Base-by-base conservation (phyloP, 306 rosid genomes). In the Mimosa bimucronata region DNA sequence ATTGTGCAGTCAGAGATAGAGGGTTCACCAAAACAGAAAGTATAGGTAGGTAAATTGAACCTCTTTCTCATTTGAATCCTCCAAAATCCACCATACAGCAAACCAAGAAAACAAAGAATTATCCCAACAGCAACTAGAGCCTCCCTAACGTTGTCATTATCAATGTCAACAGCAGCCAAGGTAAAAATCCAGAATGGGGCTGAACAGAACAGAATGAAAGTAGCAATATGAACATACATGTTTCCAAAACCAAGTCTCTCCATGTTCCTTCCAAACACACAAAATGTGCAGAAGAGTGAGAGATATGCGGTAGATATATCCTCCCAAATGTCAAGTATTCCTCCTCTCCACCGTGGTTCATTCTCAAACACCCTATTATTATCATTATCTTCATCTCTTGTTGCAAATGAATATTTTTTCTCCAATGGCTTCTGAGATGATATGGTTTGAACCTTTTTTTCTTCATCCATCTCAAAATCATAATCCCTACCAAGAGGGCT, bases 71-170 rank as follows among this genome's bases (percentile, higher is more conserved):
- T 96, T 82, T 86, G 98, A 79, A 96, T 96, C 91, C 99, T 91
- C 99, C 99, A 96, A 87, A 96, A 96, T 41, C 99, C 99, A 60
- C 99, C 99, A 48, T 96, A 96, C 21, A 96, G 92, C 77, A 93
- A 76, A 72, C 99, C 99, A 74, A 96, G 83, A 28, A 84, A 75
- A 77, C 99, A 96, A 8, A 93, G 92, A 84, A 96, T 21, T 50
- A 93, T 74, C 23, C 99, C 99, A 25, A 82, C 78, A 53, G 83
- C 90, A 9, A 74, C 89, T 76, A 93, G 81, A 71, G 83, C 89
- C 74, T 83, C 92, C 74, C 98, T 86, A 75, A 88, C 98, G 10
- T 76, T 44, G 25, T 93, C 98, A 23, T 89, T 81, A 80, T 84
- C 97, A 18, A 96, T 93, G 78, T 93, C 90, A 71, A 93, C 97